These are phyloP conservation scores for Pisolithus thermaeus DNA, from an alignment of 1,284 basidiomycete species.

Conservation along the genomic window DNA sequence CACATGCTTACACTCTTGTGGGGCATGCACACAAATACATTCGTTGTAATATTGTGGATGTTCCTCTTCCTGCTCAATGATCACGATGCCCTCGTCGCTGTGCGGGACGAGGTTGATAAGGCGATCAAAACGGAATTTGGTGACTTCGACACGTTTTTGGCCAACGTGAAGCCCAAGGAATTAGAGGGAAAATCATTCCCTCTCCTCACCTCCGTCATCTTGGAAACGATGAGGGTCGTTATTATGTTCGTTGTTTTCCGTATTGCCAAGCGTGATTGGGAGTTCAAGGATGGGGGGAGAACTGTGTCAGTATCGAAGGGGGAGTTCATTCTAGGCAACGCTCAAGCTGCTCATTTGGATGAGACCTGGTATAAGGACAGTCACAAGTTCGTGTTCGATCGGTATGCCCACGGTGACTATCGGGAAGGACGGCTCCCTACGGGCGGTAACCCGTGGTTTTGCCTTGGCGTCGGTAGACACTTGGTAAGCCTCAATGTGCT, in stretches of 20 bases:
- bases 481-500: constrained; percentile 10
- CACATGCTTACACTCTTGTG: constrained; percentile 21
- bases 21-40: constrained; percentile 19
- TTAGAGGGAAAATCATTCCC: constrained; percentile 17
- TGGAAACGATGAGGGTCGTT: constrained; percentile 25
- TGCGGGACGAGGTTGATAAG: constrained; percentile 20
- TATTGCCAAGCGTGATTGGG: constrained; percentile 15
- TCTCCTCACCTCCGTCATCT: constrained; percentile 22
- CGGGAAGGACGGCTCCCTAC: constrained; percentile 18
- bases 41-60: constrained; percentile 16
- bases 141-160: constrained; percentile 11
- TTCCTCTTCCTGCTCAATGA: constrained; percentile 16
- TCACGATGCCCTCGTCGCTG: constrained; percentile 5
- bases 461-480: constrained; percentile 20
- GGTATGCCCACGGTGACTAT: constrained; percentile 18
- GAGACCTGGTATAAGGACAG: constrained; percentile 8
- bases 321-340: constrained; percentile 16
- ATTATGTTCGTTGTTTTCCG: constrained; percentile 12
- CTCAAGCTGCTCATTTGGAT: constrained; percentile 20
- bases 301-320: constrained; percentile 15
- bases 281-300: constrained; percentile 8
- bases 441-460: constrained; percentile 12
- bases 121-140: constrained; percentile 11
- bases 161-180: constrained; percentile 5
- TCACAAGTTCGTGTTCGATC: constrained; percentile 15